These are phyloP conservation scores for Silene coronaria DNA, from an alignment of 179 eudicot species.

Conservation along the genomic window DNA sequence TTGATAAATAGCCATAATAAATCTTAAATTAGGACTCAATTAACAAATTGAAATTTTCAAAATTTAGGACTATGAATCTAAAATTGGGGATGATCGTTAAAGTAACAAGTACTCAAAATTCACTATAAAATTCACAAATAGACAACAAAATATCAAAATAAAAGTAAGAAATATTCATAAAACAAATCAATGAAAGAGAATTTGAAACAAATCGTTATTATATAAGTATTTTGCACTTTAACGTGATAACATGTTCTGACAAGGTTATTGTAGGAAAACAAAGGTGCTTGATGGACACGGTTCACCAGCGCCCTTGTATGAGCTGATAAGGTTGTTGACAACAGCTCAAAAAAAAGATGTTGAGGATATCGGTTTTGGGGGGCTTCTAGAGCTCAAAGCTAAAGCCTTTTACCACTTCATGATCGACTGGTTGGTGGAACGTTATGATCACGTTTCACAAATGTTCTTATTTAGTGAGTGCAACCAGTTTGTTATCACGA, in stretches of 20 bases:
- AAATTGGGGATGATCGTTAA: no score
- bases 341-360: neutral
- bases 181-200: no score
- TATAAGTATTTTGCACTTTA: neutral
- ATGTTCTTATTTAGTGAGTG: neutral
- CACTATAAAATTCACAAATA: no score
- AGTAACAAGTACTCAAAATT: no score
- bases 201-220: no score
- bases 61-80: no score
- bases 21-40: no score
- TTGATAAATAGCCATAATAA: no score
- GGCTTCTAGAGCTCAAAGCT: neutral
- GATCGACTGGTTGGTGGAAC: neutral
- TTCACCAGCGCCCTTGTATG: neutral
- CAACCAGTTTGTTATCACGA: neutral
- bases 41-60: no score
- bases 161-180: no score
- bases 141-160: no score
- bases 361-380: neutral
- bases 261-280: neutral
- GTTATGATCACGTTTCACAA: neutral
- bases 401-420: neutral
- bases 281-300: slow-evolving; percentile 4
- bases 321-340: neutral
- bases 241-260: neutral